Base-by-base conservation (phyloP, 148 eudicot species). In the Diospyros kaki region DNA sequence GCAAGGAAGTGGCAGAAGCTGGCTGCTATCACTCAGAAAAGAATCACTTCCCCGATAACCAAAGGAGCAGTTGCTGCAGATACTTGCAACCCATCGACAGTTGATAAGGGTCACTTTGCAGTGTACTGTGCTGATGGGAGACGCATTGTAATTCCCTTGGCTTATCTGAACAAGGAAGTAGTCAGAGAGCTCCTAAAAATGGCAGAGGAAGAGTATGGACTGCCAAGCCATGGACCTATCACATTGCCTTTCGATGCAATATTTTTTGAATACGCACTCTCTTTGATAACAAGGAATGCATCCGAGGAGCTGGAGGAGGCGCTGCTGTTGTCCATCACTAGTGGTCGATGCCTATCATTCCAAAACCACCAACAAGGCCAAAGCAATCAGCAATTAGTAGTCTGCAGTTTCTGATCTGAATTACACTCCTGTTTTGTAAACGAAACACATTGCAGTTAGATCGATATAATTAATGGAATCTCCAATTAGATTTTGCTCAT, bases 191-290 rank as follows among this genome's bases (percentile, higher is more conserved):
- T 84, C 12, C 61, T 84, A 15, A 72, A 68, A 58, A 80, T 82
- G 79, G 84, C 85, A 18, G 89, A 82, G 75, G 91, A 88, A 66
- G 87, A 84, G 79, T 84, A 78, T 74, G 89, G 91, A 38, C 60
- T 81, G 59, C 73, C 75, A 13, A 80, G 71, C 48, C 55, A 83
- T 52, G 86, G 86, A 3, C 84, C 87, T 6, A 88, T 87, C 66
- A 75, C 77, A 6, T 39, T 87, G 73, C 87, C 85, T 15, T 83
- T 84, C 70, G 87, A 85, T 63, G 74, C 84, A 10, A 44, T 68
- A 38, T 82, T 80, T 52, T 67, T 83, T 74, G 82, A 81, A 43
- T 78, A 82, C 55, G 78, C 75, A 9, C 54, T 88, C 41, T 78
- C 83, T 70, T 63, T 86, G n/a, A 69, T 85, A 70, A 72, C 69